These are phyloP conservation scores for Didymella keratinophila DNA, from an alignment of 2,329 filamentous ascomycete species.

Conservation along the genomic window DNA sequence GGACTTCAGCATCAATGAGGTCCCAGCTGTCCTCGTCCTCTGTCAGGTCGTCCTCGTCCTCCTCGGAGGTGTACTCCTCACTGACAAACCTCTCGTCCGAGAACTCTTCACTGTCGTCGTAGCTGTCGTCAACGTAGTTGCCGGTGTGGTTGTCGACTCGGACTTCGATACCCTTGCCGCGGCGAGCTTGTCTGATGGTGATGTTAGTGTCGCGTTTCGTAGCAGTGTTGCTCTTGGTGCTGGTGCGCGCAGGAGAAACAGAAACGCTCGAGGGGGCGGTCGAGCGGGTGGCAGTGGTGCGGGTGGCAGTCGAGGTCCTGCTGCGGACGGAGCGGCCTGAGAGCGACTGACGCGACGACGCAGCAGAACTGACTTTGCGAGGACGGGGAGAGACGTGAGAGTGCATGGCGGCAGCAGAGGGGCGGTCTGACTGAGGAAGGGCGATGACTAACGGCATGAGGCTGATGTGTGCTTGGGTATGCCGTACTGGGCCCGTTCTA, in stretches of 20 bases:
- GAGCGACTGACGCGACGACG: conserved; percentile 37
- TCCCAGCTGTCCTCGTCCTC: conserved; percentile 28
- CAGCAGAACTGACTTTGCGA: conserved; percentile 11
- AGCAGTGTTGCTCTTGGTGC: conserved; percentile 17
- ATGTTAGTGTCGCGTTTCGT: conserved; percentile 50
- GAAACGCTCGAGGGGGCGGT: conserved; percentile 42
- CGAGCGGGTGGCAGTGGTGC: conserved; percentile 32
- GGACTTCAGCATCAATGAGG: conserved; percentile 37
- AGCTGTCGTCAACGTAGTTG: conserved; percentile 35
- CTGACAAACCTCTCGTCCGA: conserved; percentile 24
- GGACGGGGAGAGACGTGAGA: conserved; percentile 11
- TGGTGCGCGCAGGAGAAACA: conserved; percentile 36
- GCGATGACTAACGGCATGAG: conserved; percentile 55
- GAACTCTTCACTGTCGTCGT: conserved; percentile 19
- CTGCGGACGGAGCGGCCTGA: conserved; percentile 41
- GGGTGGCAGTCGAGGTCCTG: conserved; percentile 38
- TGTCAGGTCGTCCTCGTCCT: conserved; percentile 30
- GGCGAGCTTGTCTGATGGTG: conserved; percentile 44
- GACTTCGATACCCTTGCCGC: conserved; percentile 47
- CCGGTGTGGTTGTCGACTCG: conserved; percentile 49
- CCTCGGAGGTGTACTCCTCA: conserved; percentile 24
- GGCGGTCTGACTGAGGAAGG: conserved; percentile 39
- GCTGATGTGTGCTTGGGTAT: conserved; percentile 41
- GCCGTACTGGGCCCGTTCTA: conserved; percentile 49
- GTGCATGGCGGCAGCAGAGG: conserved; percentile 19